Base-by-base conservation (phyloP, 2,329 filamentous ascomycete species). In the Penicillium aurantiogriseum region DNA sequence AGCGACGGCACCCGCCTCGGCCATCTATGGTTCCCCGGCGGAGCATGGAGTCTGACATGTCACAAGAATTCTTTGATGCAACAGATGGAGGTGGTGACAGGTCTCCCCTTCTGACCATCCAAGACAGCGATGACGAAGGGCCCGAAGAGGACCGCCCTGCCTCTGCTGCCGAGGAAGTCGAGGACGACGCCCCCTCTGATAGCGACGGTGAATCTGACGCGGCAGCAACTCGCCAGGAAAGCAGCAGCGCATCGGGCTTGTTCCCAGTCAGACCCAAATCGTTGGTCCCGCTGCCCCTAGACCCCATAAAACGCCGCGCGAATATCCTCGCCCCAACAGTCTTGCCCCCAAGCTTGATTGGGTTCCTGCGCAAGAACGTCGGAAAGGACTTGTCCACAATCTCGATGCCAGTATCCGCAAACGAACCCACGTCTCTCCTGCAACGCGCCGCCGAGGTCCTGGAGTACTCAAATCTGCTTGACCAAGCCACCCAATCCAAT, bases 371-470 rank as follows among this genome's bases (percentile, higher is more conserved):
- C 65, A 99, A 97, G 76, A 99, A 99, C 67, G 94, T 97, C 10
- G 94, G 94, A 70, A 99, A 99, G 75, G 94, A 99, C 74, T 80
- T 99, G 48, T 96, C 91, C 59, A 95, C 92, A 3, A 96, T 99
- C 63, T 92, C 91, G 47, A 97, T 97, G 93, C 94, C 94, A 0
- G 94, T 97, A 1, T 96, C 93, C 5, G 88, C 93, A 25, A 99
- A 99, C 74, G 94, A 99, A 72, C 94, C 94, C 0, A 85, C 88
- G 1, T 97, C 93, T 0, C 78, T 96, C 11, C 81, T 97, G 5
- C 94, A 99, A 73, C 88, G 93, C 59, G 83, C 92, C 4, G 89
- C 93, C 0, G 94, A 99, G 74, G 89, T 93, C 69, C 76, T 97
- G 47, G 94, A 99, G 73, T 97, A 99, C 74, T 89, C 90, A 0